Conservation (phyloP, 768 basidiomycete genomes). For the Hemileccinum rubropunctum region DNA sequence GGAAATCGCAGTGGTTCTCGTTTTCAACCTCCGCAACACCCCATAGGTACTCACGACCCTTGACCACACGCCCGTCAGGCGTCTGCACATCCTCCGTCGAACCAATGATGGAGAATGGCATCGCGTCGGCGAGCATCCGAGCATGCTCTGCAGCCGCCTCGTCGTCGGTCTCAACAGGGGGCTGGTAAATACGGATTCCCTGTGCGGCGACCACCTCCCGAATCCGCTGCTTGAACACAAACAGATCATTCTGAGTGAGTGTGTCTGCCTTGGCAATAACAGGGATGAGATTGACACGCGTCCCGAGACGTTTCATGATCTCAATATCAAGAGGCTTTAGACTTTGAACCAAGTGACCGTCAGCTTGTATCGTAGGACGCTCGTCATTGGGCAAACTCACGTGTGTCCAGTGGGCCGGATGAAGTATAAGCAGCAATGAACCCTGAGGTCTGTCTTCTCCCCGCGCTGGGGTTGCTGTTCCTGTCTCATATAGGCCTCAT, state of each 20-base stretch:
- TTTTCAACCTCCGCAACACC: constrained; percentile 99
- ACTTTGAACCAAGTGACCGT: constrained; percentile 29
- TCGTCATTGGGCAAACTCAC: constrained; percentile 46
- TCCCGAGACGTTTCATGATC: constrained; percentile 99
- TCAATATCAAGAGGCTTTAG: constrained; percentile 98
- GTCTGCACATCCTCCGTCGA: constrained; percentile 94
- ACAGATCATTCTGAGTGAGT: constrained; percentile 89
- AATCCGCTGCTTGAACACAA: constrained; percentile 90
- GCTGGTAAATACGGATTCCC: constrained; percentile 92
- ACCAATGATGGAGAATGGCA: constrained; percentile 99
- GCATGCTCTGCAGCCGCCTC: constrained; percentile 88
- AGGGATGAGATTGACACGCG: constrained; percentile 96
- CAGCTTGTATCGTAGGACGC: background rate
- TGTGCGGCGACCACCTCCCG: constrained; percentile 90
- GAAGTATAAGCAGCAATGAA: constrained; percentile 97
- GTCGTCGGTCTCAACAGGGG: constrained; percentile 87
- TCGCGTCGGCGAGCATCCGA: constrained; percentile 80
- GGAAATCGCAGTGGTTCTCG: constrained; percentile 99
- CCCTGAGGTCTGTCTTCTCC: constrained; percentile 93
- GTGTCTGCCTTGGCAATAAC: constrained; percentile 98
- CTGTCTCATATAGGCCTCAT: constrained; percentile 94
- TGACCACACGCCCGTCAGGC: constrained; percentile 86
- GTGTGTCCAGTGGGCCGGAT: constrained; percentile 95
- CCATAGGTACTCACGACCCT: constrained; percentile 98
- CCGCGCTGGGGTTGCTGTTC: constrained; percentile 97